phyloP scores from a whole-genome alignment of 352 stramenopile genomes.

The Pythium chondricola region DNA sequence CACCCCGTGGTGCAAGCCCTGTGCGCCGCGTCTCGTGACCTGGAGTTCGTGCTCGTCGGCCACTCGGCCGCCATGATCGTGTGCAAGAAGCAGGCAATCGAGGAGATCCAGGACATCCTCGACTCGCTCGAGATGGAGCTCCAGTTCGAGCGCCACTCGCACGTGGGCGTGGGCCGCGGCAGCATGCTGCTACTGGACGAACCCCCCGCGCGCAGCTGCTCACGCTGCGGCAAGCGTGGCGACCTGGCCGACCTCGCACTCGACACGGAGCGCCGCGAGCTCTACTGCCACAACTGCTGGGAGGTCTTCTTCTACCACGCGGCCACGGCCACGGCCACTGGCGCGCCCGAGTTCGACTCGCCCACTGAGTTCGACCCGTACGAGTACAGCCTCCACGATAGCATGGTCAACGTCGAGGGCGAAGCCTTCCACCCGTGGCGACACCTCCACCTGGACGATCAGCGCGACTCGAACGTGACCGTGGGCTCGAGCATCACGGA shows the following conservation, averaged over 20 bases:
- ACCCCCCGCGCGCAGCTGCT: slow-evolving; percentile 31
- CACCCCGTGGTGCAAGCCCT: slow-evolving; percentile 50
- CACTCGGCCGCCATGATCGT: slow-evolving; percentile 47
- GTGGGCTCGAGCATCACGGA: slow-evolving; percentile 45
- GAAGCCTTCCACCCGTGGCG: slow-evolving; percentile 45
- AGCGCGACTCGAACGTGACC: slow-evolving; percentile 50
- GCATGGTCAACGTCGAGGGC: slow-evolving; percentile 41
- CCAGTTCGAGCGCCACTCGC: slow-evolving; percentile 73
- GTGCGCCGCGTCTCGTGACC: slow-evolving; percentile 37
- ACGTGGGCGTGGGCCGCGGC: slow-evolving; percentile 34
- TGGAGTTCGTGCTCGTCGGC: slow-evolving; percentile 46
- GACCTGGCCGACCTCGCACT: slow-evolving; percentile 53
- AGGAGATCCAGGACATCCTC: slow-evolving; percentile 78
- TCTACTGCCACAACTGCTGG: slow-evolving; percentile 74
- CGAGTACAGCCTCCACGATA: slow-evolving; percentile 78
- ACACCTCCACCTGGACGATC: slow-evolving; percentile 36
- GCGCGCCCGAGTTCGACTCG: slow-evolving; percentile 14
- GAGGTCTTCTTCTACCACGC: slow-evolving; percentile 67
- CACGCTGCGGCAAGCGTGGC: slow-evolving; percentile 43
- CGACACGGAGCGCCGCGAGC: slow-evolving; percentile 30
- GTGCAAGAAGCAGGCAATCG: slow-evolving; percentile 66
- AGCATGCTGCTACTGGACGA: slow-evolving; percentile 14
- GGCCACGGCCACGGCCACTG: slow-evolving; percentile 18
- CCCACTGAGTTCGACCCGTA: slow-evolving; percentile 25
- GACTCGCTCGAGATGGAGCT: slow-evolving; percentile 72